Evolutionary conservation across 2,329 filamentous ascomycete species (phyloP).

Genomic region (Leptographium procerum): DNA sequence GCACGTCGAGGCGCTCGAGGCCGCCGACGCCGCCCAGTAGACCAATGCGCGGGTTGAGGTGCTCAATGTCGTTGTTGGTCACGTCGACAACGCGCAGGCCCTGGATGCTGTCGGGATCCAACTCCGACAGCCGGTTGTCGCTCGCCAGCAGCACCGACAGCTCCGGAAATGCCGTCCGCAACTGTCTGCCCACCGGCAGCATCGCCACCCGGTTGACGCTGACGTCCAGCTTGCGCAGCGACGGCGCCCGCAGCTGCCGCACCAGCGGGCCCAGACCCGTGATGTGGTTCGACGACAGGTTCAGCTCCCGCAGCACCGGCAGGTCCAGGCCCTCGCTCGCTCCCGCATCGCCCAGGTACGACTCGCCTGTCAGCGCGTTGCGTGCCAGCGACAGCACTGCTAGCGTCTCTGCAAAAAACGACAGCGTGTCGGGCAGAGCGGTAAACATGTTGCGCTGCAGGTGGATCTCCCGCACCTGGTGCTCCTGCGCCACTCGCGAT

Average conservation of each 20-base stretch:
- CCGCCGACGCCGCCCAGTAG: constrained; percentile 54
- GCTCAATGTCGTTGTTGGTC: constrained; percentile 75
- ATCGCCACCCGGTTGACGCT: constrained; percentile 69
- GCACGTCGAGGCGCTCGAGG: constrained; percentile 60
- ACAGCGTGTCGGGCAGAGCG: constrained; percentile 57
- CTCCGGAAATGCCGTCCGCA: constrained; percentile 58
- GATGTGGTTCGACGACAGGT: constrained; percentile 63
- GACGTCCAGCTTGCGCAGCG: constrained; percentile 65
- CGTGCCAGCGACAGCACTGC: constrained; percentile 63
- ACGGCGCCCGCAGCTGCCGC: constrained; percentile 58
- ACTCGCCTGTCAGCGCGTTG: constrained; percentile 56
- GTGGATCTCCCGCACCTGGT: constrained; percentile 45
- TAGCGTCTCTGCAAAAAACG: constrained; percentile 59
- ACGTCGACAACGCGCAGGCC: constrained; percentile 70
- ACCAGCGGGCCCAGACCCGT: constrained; percentile 57
- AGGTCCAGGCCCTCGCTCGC: constrained; percentile 52
- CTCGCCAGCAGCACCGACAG: constrained; percentile 60
- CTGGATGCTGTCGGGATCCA: constrained; percentile 61
- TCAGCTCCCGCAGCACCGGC: constrained; percentile 65
- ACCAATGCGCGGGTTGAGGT: constrained; percentile 69
- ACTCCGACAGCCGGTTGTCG: constrained; percentile 67
- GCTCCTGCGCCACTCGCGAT: constrained; percentile 42
- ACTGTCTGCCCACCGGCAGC: constrained; percentile 39
- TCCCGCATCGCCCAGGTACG: constrained; percentile 39
- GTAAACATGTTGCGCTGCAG: constrained; percentile 70